Conservation (phyloP, 1,284 basidiomycete genomes). For the Rhizoctonia solani region DNA sequence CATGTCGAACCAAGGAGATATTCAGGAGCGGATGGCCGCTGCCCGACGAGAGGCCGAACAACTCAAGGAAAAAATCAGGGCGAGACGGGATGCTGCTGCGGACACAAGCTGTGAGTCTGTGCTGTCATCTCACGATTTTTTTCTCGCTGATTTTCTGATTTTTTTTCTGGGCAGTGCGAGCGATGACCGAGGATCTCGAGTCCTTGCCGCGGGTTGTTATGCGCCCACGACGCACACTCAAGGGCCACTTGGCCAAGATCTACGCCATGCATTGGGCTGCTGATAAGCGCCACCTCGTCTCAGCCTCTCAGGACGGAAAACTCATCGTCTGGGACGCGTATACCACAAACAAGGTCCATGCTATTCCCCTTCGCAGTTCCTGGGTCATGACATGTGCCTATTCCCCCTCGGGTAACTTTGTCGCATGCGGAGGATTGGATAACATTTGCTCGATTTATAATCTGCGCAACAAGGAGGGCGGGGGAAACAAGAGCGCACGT, state of each 20-base stretch:
- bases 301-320: constrained; percentile 98
- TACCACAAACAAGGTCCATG: constrained; percentile 99
- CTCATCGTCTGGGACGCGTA: constrained; percentile 99
- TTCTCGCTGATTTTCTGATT: constrained; percentile 38
- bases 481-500: constrained; percentile 76
- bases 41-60: constrained; percentile 95
- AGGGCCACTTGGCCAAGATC: constrained; percentile 98
- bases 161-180: constrained; percentile 77
- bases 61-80: constrained; percentile 96
- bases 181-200: constrained; percentile 96
- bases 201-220: constrained; percentile 94
- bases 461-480: constrained; percentile 73
- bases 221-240: constrained; percentile 91
- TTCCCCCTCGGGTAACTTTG: constrained; percentile 93
- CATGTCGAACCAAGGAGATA: constrained; percentile 84
- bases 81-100: constrained; percentile 91
- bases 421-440: constrained; percentile 98
- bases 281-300: constrained; percentile 95
- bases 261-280: constrained; percentile 99
- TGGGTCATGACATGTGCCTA: constrained; percentile 99
- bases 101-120: constrained; percentile 91
- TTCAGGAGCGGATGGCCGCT: constrained; percentile 90
- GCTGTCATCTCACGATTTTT: neutral
- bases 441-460: constrained; percentile 99
- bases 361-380: constrained; percentile 93